Percentiles rank a stretch among this genome's conserved stretches.
These are phyloP conservation scores for Coemansia sp. DNA, from an alignment of 192 early-diverging fungal species.

Conservation along the genomic window DNA sequence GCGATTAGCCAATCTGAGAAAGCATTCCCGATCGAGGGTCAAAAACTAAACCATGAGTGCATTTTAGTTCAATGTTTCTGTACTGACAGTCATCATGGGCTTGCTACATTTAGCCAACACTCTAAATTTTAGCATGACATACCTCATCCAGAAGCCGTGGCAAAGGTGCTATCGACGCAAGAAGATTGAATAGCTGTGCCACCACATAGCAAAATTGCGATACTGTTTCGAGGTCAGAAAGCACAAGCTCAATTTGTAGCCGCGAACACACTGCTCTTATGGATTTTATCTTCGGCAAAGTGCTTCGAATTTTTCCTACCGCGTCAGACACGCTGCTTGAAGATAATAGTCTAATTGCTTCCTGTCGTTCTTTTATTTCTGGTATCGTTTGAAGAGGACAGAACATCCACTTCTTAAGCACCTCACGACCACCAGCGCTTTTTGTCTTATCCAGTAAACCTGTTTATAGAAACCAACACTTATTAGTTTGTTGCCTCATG, in stretches of 20 bases:
- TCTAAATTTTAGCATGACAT: conserved; percentile 16
- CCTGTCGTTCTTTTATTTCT: conserved; percentile 32
- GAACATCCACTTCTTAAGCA: conserved; percentile 34
- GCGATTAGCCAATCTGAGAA: conserved; percentile 24
- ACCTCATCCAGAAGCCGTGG: conserved; percentile 32
- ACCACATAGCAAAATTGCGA: conserved; percentile 40
- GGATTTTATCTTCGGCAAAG: conserved; percentile 20
- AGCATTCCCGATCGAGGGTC: conserved; percentile 17
- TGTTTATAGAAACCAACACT: conserved; percentile 1
- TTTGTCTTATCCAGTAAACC: conserved; percentile 41
- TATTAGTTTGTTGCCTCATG: not conserved
- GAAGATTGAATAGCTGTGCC: conserved; percentile 24
- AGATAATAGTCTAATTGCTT: conserved; percentile 20
- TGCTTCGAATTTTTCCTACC: conserved; percentile 14
- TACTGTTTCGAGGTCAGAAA: conserved; percentile 34
- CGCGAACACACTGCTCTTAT: conserved; percentile 28
- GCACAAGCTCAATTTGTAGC: conserved; percentile 32
- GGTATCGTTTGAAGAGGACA: conserved; percentile 31
- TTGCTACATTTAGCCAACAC: too few relatives aligned
- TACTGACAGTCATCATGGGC: too few relatives aligned
- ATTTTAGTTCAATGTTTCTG: not conserved
- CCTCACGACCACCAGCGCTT: conserved; percentile 30
- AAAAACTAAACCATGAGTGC: conserved; percentile 19
- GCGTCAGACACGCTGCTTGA: not conserved
- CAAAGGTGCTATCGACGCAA: conserved; percentile 14